Base-by-base conservation (phyloP, 2,329 filamentous ascomycete species). In the Thelonectria rubi region DNA sequence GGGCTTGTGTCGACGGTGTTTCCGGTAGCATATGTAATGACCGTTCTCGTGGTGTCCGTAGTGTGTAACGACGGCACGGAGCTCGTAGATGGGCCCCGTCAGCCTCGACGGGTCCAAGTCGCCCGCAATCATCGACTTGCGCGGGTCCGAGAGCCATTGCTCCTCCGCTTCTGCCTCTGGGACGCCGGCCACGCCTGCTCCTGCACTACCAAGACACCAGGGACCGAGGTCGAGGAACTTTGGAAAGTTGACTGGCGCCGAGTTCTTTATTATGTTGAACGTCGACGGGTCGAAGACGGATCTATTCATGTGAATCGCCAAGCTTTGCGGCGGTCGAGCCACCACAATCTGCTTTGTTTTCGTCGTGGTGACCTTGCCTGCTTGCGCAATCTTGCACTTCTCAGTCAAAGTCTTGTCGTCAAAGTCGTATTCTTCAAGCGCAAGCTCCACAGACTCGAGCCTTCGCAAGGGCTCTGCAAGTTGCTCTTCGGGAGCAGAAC, bases 31-130 rank as follows among this genome's bases (percentile, higher is more conserved):
- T 40, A 97, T 88, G 70, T 99, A 98, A 78, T 99, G 95, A 0
- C 95, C 95, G 70, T 97, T 97, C 64, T 97, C 93, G 75, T 98
- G 95, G 32, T 91, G 85, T 4, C 95, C 95, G 64, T 91, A 92
- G 74, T 98, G 95, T 1, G 93, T 95, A 10, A 98, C 86, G 0
- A 94, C 91, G 30, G 94, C 93, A 55, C 91, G 87, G 15, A 98
- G 81, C 72, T 92, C 87, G 74, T 97, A 98, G 1, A 89, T 80
- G 26, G 82, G 83, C 3, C 87, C 86, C 0, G 79, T 79, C 9
- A 86, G 78, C 62, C 80, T 83, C 2, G 86, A 88, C 9, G 80
- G 77, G 3, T 73, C 72, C 40, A 76, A 69, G 47, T 82, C 81
- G 5, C 85, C 85, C 0, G 88, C 84, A 17, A 95, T 84, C 91